Base-by-base conservation (phyloP, 495 filamentous ascomycete species). In the Apiosordaria backusii region DNA sequence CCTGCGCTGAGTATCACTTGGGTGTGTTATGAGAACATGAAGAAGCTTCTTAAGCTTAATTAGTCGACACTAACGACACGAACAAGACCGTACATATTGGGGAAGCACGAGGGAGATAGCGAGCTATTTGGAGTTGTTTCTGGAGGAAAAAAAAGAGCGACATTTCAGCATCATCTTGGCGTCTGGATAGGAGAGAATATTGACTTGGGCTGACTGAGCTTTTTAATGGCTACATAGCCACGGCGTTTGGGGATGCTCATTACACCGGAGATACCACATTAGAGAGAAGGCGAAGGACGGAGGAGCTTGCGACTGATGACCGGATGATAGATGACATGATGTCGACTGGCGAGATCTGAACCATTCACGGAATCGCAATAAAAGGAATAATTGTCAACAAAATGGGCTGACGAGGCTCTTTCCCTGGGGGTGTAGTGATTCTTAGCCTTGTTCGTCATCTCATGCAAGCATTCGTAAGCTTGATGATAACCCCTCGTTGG, bases 1-100 rank as follows among this genome's bases (percentile, higher is more conserved):
- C 95, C 95, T 0, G 94, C 95, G 57, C 91, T 99, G 24, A 96
- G 91, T 66, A 99, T 99, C 77, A 93, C 94, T 53, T 99, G 97
- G 82, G 90, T 98, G 75, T 93, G 95, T 60, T 99, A 99, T 75
- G 95, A 99, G 77, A 97, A 97, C 72, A 86, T 91, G 60, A 99
- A 99, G 81, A 86, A 84, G 62, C 75, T 89, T 26, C 80, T 97
- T 67, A 85, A 87, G 22, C 79, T 97, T 65, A 87, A 77, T 50
- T 77, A 65, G 62, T 22, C 60, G 35, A 50, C 10, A 22, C 22
- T 18, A 29, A 6, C 21, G 52, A 21, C 4, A 54, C n/a, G 1
- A 26, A 1, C 19, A 19, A 57, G 15, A 16, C 21, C 19, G 45
- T 10, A 61, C 57, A 26, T 23, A 60, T 4, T 3, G 4, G 16